Base-by-base conservation (phyloP, 257 asterid genomes). In the Nicotiana obtusifolia region DNA sequence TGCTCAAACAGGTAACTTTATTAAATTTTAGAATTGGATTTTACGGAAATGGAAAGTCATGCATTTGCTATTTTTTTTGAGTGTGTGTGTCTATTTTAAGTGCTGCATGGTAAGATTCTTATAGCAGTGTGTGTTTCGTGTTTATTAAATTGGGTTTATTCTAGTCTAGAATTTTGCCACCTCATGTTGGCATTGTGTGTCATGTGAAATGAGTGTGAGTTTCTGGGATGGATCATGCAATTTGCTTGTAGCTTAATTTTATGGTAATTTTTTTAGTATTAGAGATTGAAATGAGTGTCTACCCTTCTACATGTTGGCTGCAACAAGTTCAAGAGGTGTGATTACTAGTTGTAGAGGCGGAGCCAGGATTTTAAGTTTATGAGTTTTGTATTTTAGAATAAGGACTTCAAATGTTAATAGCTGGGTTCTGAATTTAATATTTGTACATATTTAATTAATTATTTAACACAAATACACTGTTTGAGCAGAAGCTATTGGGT, bases 1-100 rank as follows among this genome's bases (percentile, higher is more conserved):
- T 80, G 47, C 77, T 26, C 83, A 80, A 53, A 24, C 77, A 62
- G 83, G 83, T 80, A 64, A 64, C 26, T 37, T n/a, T 20, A 24
- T 28, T 71, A 20, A 31, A 3, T 24, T 49, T 75, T 9, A 9
- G 76, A 61, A 31, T 41, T 41, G 59, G 57, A 44, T 26, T 41
- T 17, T 75, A 44, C 19, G 3, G 7, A 30, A 24, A 20, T 22
- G 62, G 24, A 26, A 47, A 22, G 19, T 26, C 49, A 56, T 41
- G 83, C 41, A 62, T 64, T 80, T 56, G 19, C 20, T 60, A 16
- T 17, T 41, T 41, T 8, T 37, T 37, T 9, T 0, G 0, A 2
- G 52, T 41, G 35, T 47, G 19, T 1, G 31, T 24, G 73, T 13
- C 15, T 60, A 20, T 80, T 41, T 14, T 26, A 14, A 17, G 9